Conservation (phyloP, 768 basidiomycete species). For the Panellus pusillus region DNA sequence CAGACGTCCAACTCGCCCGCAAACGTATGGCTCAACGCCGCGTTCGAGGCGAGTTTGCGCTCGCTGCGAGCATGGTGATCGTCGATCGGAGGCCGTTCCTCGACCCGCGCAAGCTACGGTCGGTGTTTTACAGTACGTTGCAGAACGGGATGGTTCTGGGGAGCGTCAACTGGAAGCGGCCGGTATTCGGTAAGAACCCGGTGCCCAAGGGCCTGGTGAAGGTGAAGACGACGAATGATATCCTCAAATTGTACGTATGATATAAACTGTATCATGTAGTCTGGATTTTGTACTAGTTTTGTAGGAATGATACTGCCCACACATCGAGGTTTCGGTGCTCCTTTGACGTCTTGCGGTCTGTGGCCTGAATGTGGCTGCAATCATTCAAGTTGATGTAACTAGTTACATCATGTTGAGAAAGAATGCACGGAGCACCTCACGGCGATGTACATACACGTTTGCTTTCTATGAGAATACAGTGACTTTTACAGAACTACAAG, state of each 20-base stretch:
- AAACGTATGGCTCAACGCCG: constrained; percentile 25
- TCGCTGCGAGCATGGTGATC: constrained; percentile 23
- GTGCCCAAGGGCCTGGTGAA: constrained; percentile 2
- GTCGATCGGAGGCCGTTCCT: constrained; percentile 19
- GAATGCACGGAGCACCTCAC: no score
- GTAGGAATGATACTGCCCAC: no score
- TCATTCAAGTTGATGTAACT: no score
- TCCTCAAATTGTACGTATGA: constrained; percentile 20
- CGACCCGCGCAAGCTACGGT: constrained; percentile 17
- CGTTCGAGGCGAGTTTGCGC: constrained; percentile 31
- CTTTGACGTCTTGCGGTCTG: no score
- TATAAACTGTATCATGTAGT: not conserved
- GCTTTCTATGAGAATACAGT: no score
- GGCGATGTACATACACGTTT: no score
- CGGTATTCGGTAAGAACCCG: constrained; percentile 17
- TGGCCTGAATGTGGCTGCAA: no score
- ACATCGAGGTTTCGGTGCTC: no score
- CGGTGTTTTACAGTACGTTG: constrained; percentile 11
- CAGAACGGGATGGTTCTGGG: constrained; percentile 14
- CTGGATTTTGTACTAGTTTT: no score
- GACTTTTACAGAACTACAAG: no score
- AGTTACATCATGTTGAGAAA: no score
- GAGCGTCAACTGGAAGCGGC: constrained; percentile 18
- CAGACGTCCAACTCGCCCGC: constrained; percentile 33
- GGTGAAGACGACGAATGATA: constrained; percentile 16